phyloP scores from a whole-genome alignment of 2,329 filamentous ascomycete species.

The Paracoccidioides brasiliensis region DNA sequence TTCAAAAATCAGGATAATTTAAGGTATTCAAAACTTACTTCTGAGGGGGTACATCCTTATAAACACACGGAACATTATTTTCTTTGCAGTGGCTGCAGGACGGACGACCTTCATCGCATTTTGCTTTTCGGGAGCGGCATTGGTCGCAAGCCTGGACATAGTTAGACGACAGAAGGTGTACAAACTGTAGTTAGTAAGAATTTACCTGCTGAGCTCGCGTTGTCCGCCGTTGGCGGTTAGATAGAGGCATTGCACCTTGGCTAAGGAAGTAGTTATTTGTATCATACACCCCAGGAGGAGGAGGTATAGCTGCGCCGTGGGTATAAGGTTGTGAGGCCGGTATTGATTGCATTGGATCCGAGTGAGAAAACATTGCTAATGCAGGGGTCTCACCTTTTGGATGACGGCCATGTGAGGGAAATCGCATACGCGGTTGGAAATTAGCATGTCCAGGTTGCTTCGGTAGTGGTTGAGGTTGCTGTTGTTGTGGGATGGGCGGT shows the following conservation, averaged over 20 bases:
- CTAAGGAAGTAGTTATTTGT: constrained; percentile 18
- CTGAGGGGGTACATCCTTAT: constrained; percentile 80
- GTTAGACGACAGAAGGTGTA: constrained; percentile 1
- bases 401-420: constrained; percentile 19
- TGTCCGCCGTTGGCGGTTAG: constrained; percentile 26
- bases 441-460: constrained; percentile 19
- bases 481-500: not conserved
- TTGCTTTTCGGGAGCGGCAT: constrained; percentile 76
- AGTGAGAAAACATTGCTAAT: constrained; percentile 20
- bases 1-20: not conserved
- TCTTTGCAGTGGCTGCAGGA: constrained; percentile 78
- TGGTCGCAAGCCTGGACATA: constrained; percentile 69
- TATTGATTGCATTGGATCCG: constrained; percentile 15
- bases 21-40: constrained; percentile 48
- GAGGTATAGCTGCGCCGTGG: constrained; percentile 12
- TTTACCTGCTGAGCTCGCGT: constrained; percentile 29
- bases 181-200: not conserved
- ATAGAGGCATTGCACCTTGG: constrained; percentile 14
- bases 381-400: constrained; percentile 20
- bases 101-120: constrained; percentile 77
- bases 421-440: constrained; percentile 22
- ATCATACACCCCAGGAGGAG: constrained; percentile 22
- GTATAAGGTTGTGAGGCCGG: constrained; percentile 14
- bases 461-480: constrained; percentile 8
- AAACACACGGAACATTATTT: constrained; percentile 70